Evolutionary conservation across 2,329 filamentous ascomycete species (phyloP), one percentile per base, ranked within the genome.

Genomic region (Coleophoma crateriformis): DNA sequence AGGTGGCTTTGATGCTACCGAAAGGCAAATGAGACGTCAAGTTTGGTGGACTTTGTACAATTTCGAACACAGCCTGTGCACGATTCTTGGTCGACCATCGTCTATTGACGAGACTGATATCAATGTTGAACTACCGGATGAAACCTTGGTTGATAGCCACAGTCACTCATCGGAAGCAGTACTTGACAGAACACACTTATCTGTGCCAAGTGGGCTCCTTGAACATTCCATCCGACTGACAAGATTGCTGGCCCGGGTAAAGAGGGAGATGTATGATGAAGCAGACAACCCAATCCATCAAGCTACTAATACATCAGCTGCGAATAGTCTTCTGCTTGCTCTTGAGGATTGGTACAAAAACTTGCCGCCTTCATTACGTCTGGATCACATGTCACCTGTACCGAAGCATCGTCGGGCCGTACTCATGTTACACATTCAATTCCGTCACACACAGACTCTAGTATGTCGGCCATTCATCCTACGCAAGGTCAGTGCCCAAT

Each of bases 1-100:
- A n/a, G 58, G 61, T 33, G 62, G 67, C 2, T 69, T 71, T 47
- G 64, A 69, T 42, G 40, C 52, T 1, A 45, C 61, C 45, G 60
- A 64, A 45, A 52, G 55, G 7, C 58, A 64, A 48, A 52, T 63
- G 19, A 54, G 61, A 8, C 60, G 60, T 43, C 57, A 60, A 27
- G 57, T 63, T 10, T 64, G 61, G 61, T 64, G 61, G 61, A 62
- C 61, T 8, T 50, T 57, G 11, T 64, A 62, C 40, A 50, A 49
- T 20, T 60, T 62, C 33, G 61, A 63, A 44, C 59, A 63, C n/a
- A 58, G 56, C 44, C 57, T 60, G 52, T 64, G 61, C 44, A 58
- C 59, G 3, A 61, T 63, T 33, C 53, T 64, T 4, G 61, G 61
- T 1, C 42, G 61, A 45, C 61, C 61, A 2, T 61, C 54, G 47